Evolutionary conservation across 176 grass and related monocot species (phyloP), one percentile per base, ranked within the genome.

Genomic region (Echinochloa phyllopogon): DNA sequence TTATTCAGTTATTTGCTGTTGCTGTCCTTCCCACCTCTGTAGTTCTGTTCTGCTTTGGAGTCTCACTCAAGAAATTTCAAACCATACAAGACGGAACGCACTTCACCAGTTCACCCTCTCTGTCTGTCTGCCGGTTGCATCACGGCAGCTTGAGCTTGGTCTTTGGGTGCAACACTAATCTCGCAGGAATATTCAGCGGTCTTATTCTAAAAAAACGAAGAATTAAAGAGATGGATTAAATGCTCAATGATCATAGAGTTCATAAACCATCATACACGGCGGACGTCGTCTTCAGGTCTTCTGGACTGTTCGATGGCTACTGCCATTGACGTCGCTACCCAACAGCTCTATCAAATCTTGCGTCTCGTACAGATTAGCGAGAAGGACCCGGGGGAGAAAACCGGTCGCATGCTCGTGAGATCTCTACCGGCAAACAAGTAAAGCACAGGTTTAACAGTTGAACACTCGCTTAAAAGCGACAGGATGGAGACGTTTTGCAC

Each of bases 331-430:
- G 72, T 82, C 23, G 71, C 71, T 23, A 20, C 29, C 72, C 1
- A 89, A 48, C 47, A n/a, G 75, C 68, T 83, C 27, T 45, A 37
- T 75, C 80, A 64, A 77, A 78, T 57, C 81, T 9, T 42, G 60
- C 61, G 37, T 23, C n/a, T 23, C 36, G 71, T 42, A 44, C 68
- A 59, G 76, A 58, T 29, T 75, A 52, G 38, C 40, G 77, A 86
- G 1, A 72, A 17, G 21, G 83, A 86, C 83, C 7, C 18, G 39
- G 18, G 13, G 47, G 64, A 72, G 63, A 86, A 77, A 85, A 63
- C 21, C 0, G 88, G 18, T 47, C 88, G 42, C 78, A 70, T 17
- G 83, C 72, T 76, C 66, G 1, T 52, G 52, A 17, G 24, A 74
- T 41, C 64, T 33, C 51, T 33, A 71, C 59, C 17, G 71, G 63